Conservation (phyloP, 208 protist genomes). For the Wallacemonas collosoma region DNA sequence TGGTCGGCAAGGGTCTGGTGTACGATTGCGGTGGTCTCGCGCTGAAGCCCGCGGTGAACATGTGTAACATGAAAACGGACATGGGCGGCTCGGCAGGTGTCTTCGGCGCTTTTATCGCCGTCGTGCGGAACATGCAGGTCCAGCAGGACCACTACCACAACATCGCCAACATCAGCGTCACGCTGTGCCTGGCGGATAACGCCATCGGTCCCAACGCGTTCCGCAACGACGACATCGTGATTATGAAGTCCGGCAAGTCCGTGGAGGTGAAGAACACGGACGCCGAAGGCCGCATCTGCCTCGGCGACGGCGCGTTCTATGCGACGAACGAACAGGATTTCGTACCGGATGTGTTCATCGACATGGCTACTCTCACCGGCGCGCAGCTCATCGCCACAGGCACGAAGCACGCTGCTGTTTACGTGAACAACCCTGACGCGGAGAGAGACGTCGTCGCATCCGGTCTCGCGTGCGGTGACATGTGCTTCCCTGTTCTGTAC, state of each 20-base stretch:
- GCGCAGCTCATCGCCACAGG: conserved; percentile 88
- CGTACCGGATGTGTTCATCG: conserved; percentile 74
- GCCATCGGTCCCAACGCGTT: conserved; percentile 70
- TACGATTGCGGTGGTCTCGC: conserved; percentile 91
- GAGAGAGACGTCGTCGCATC: conserved; percentile 58
- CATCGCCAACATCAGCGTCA: conserved; percentile 59
- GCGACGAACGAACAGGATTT: conserved; percentile 69
- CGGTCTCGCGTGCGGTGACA: conserved; percentile 63
- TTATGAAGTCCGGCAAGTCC: conserved; percentile 86
- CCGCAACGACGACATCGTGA: conserved; percentile 85
- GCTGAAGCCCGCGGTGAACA: conserved; percentile 71
- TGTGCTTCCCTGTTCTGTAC: conserved; percentile 84
- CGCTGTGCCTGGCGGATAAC: conserved; percentile 88
- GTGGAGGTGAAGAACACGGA: conserved; percentile 92
- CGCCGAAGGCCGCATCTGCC: conserved; percentile 87
- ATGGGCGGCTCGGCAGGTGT: conserved; percentile 87
- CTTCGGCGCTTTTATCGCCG: conserved; percentile 75
- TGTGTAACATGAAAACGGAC: conserved; percentile 91
- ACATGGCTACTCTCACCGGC: conserved; percentile 93
- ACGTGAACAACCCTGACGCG: conserved; percentile 59
- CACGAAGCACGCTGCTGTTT: conserved; percentile 74
- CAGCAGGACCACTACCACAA: conserved; percentile 31
- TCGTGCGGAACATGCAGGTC: conserved; percentile 52
- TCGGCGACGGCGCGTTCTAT: conserved; percentile 88
- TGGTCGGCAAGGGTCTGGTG: conserved; percentile 88